A percentile compares a stretch with the other conserved stretches of the same genome.
Conservation (phyloP, 2,329 filamentous ascomycete species). For the Paracamarosporium sp. region DNA sequence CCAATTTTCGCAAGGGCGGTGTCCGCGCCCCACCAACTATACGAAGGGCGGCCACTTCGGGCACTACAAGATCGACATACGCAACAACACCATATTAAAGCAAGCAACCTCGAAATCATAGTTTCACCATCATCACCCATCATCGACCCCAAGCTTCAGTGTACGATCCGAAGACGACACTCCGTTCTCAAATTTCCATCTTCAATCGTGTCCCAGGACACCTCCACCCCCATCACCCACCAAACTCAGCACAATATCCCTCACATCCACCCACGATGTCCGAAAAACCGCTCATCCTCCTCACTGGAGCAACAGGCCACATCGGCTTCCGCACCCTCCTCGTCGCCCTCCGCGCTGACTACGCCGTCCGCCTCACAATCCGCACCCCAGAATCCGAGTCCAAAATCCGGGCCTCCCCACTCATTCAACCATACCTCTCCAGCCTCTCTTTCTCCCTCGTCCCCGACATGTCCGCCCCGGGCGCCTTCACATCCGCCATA, state of each 20-base stretch:
- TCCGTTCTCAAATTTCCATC: too few relatives aligned
- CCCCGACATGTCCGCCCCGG: background rate
- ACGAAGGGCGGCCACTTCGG: background rate
- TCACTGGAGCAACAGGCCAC: background rate
- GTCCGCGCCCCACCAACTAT: background rate
- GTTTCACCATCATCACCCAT: background rate
- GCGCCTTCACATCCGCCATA: background rate
- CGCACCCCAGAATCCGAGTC: background rate
- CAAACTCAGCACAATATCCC: background rate
- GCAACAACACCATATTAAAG: background rate
- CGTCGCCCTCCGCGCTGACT: background rate
- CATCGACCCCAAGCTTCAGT: background rate
- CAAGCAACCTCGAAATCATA: background rate
- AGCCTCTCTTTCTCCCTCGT: background rate
- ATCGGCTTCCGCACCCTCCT: constrained; percentile 1
- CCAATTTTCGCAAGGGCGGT: background rate
- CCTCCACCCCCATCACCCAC: too few relatives aligned
- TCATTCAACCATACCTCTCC: background rate
- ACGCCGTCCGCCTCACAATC: constrained; percentile 2
- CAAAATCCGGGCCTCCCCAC: background rate
- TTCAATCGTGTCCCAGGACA: too few relatives aligned
- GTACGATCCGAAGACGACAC: background rate
- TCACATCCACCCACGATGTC: background rate
- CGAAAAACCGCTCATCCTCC: background rate
- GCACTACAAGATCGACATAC: background rate